Conservation (phyloP, 352 stramenopile genomes). For the Aphanomyces stellatus region DNA sequence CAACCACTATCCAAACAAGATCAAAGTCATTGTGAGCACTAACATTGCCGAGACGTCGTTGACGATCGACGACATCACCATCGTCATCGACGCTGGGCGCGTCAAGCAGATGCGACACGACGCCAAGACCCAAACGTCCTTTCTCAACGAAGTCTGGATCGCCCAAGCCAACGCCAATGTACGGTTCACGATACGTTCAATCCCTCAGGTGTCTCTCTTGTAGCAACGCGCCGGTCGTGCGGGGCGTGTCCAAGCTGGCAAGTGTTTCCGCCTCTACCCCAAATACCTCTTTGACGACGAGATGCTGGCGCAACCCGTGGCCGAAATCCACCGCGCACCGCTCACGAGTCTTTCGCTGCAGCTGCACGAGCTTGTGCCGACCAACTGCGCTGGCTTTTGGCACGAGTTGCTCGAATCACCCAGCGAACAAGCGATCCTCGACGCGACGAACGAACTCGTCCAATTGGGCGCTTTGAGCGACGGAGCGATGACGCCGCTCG, state of each 20-base stretch:
- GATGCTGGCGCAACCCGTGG: conserved; percentile 76
- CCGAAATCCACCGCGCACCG: conserved; percentile 94
- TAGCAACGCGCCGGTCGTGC: conserved; percentile 81
- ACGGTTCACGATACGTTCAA: neutral
- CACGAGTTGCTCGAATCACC: conserved; percentile 87
- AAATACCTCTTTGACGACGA: conserved; percentile 57
- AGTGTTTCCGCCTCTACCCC: conserved; percentile 86
- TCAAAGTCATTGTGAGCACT: conserved; percentile 94
- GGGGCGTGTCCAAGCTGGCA: conserved; percentile 85
- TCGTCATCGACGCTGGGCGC: conserved; percentile 95
- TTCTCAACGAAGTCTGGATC: conserved; percentile 84
- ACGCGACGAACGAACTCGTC: conserved; percentile 86
- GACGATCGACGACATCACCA: conserved; percentile 91
- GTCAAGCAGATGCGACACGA: conserved; percentile 87
- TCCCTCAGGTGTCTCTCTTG: neutral
- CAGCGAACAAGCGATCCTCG: conserved; percentile 69
- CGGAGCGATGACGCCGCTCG: conserved; percentile 86
- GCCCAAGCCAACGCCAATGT: conserved; percentile 85
- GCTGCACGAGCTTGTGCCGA: conserved; percentile 87
- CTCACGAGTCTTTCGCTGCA: conserved; percentile 94
- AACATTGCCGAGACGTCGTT: conserved; percentile 96
- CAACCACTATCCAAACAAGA: conserved; percentile 37
- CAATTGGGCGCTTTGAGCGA: conserved; percentile 81
- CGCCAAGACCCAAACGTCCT: conserved; percentile 76
- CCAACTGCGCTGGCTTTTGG: conserved; percentile 30